Base-by-base conservation (phyloP, 768 basidiomycete species). In the Termitomyces sp. region DNA sequence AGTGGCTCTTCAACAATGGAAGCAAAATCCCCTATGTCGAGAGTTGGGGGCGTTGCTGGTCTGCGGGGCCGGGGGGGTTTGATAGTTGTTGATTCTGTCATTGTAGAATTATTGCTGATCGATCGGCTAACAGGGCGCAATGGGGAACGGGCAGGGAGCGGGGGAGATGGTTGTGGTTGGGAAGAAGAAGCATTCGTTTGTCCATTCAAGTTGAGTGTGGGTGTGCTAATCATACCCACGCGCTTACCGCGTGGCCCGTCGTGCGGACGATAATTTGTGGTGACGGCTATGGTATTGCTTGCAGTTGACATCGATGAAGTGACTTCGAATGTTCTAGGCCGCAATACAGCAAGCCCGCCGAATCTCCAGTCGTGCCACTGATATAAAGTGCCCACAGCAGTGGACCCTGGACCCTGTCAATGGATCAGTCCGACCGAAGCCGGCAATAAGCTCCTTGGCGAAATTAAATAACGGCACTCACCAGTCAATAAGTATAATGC, bases 211-310 rank as follows among this genome's bases (percentile, higher is more conserved):
- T 71, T 72, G 74, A 70, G 75, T 65, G 67, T 66, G 61, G 74
- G 74, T 57, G 73, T 71, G 68, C 68, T 69, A 62, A 75, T 70
- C 58, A 73, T 69, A 59, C 74, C 73, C 81, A 81, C 76, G 80
- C 78, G 81, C 77, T 69, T 69, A 59, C 77, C 76, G 72, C 75
- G 79, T 78, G 79, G 76, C 69, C 44, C 54, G 40, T 63, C 49
- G 33, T 59, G 53, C 54, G 16, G 32, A 51, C 56, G 39, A 44
- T n/a, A 7, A 18, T 45, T 42, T 39, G 58, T 20, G 20, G 59
- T 36, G 55, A 54, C 58, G 39, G 50, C 59, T 50, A 59, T 20
- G 12, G 51, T 18, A n/a, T 56, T 57, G 60, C 55, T 50, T 60
- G 57, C 57, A 44, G 28, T 13, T 59, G 62, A 44, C 66, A 67